These are phyloP conservation scores for Acacia acuminata DNA, from an alignment of 306 rosid genomes.

Conservation along the genomic window DNA sequence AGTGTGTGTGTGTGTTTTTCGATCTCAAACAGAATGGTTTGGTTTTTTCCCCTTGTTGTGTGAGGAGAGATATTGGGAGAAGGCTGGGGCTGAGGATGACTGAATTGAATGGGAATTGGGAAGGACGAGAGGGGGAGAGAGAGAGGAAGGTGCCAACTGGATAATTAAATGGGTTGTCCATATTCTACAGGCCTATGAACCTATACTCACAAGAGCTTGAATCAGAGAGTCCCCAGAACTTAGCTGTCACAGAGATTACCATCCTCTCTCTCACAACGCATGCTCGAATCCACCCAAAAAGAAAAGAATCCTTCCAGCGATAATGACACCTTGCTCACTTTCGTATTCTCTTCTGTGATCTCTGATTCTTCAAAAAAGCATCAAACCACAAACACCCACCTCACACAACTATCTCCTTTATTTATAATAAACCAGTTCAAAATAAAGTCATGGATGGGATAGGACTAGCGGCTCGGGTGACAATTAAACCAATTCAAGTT, in stretches of 20 bases:
- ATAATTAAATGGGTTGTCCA: slow-evolving; percentile 46
- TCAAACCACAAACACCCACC: neutral
- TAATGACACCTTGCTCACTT: neutral
- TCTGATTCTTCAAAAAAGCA: neutral
- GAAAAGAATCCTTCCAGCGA: slow-evolving; percentile 4
- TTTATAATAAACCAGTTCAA: neutral
- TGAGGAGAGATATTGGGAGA: neutral
- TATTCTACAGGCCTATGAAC: slow-evolving; percentile 45
- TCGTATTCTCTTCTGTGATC: neutral
- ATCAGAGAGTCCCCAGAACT: slow-evolving; percentile 48
- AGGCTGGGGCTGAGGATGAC: neutral
- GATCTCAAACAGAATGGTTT: neutral
- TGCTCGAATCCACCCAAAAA: slow-evolving; percentile 29
- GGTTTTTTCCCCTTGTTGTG: neutral
- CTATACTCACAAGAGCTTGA: slow-evolving; percentile 29
- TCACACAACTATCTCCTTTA: neutral
- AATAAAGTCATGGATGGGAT: neutral
- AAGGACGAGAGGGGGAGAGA: neutral
- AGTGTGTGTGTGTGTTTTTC: neutral
- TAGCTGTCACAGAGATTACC: slow-evolving; percentile 41
- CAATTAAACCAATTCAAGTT: neutral
- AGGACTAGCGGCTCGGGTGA: neutral
- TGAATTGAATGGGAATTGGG: neutral
- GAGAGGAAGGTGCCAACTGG: slow-evolving; percentile 2
- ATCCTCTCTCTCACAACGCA: slow-evolving; percentile 33